A percentile compares a stretch with the other conserved stretches of the same genome.
Evolutionary conservation across 2,329 filamentous ascomycete species (phyloP).

Genomic region (Fusarium musae): DNA sequence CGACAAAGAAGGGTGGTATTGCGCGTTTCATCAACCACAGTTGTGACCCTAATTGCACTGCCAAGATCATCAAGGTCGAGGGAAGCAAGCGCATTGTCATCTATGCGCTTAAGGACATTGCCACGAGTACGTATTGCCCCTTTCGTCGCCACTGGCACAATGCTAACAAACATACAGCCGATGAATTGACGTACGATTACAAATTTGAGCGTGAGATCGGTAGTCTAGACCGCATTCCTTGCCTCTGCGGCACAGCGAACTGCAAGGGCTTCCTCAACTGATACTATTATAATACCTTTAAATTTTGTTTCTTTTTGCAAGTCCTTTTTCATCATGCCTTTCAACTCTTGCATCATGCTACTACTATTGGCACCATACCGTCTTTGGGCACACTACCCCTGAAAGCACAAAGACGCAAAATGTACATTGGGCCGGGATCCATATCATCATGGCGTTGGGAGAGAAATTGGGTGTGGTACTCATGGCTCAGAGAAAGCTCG

Average conservation of each 20-base stretch:
- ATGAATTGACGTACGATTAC: slow-evolving; percentile 99
- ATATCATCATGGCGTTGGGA: slow-evolving; percentile 39
- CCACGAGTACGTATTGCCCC: slow-evolving; percentile 76
- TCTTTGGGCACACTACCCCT: slow-evolving; percentile 13
- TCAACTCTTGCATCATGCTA: slow-evolving; percentile 9
- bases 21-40: slow-evolving; percentile 99
- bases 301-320: slow-evolving; percentile 18
- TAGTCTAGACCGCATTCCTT: slow-evolving; percentile 94
- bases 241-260: slow-evolving; percentile 92
- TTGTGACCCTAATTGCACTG: slow-evolving; percentile 97
- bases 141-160: neutral
- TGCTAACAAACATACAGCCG: slow-evolving; percentile 69
- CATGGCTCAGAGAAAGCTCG: slow-evolving; percentile 10
- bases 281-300: slow-evolving; percentile 44
- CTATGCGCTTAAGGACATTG: slow-evolving; percentile 95
- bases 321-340: neutral
- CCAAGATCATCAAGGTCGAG: slow-evolving; percentile 99
- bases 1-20: slow-evolving; percentile 98
- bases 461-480: slow-evolving; percentile 1
- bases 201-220: slow-evolving; percentile 99
- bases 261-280: slow-evolving; percentile 99
- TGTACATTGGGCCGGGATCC: slow-evolving; percentile 29
- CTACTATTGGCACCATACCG: neutral
- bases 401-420: slow-evolving; percentile 21
- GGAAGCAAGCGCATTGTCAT: slow-evolving; percentile 99